A percentile compares a stretch with the other conserved stretches of the same genome.
phyloP scores from a whole-genome alignment of 768 basidiomycete species.

The Rhodotorula diobovata region DNA sequence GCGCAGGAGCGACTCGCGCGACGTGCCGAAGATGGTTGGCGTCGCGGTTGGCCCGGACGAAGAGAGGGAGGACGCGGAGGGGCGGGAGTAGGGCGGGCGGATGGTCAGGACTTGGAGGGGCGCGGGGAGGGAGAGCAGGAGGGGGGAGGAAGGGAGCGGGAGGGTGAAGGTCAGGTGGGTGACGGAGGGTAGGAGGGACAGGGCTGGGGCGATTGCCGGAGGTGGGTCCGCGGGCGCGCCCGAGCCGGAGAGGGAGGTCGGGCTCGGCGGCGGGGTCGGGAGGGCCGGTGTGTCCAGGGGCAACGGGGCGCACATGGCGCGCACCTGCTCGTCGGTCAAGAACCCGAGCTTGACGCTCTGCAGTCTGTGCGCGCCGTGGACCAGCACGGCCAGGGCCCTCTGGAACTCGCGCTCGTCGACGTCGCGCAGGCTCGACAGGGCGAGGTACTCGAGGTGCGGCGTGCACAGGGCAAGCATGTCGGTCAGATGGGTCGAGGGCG shows the following conservation, averaged over 20 bases:
- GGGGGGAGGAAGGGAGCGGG: slow-evolving; percentile 2
- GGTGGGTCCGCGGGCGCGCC: not conserved
- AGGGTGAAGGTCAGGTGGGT: slow-evolving; percentile 18
- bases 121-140: slow-evolving; percentile 19
- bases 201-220: not conserved
- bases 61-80: not conserved
- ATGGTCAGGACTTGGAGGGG: slow-evolving; percentile 2
- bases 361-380: not conserved
- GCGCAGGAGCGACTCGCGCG: slow-evolving; percentile 1
- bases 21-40: not conserved
- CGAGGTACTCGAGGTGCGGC: slow-evolving; percentile 12
- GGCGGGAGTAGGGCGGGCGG: slow-evolving; percentile 12
- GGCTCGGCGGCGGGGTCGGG: not conserved
- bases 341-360: slow-evolving; percentile 20
- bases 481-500: slow-evolving; percentile 25
- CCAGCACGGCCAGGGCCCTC: not conserved
- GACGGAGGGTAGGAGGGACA: slow-evolving; percentile 11
- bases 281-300: not conserved
- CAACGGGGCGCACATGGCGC: not conserved
- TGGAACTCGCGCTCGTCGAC: slow-evolving; percentile 10
- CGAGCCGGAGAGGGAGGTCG: not conserved
- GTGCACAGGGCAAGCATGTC: not conserved
- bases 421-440: slow-evolving; percentile 27
- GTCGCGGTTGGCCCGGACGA: not conserved
- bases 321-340: slow-evolving; percentile 21